Evolutionary conservation across 495 filamentous ascomycete species (phyloP).

Genomic region (Thermothielavioides terrestris): DNA sequence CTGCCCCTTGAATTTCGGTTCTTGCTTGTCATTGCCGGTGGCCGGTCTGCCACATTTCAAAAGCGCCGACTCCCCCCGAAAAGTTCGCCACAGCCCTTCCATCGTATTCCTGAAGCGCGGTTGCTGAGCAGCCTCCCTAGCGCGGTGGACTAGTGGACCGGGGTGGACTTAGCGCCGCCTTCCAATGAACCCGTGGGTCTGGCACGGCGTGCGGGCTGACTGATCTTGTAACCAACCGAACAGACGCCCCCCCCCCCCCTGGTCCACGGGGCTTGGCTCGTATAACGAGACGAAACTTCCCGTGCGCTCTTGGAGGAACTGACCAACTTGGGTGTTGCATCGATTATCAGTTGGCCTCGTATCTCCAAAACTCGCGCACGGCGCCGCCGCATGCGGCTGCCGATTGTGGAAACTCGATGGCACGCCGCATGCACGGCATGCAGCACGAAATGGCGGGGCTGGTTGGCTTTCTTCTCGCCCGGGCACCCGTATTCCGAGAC

Average conservation of each 20-base stretch:
- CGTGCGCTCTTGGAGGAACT: too few species aligned
- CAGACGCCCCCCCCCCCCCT: neutral
- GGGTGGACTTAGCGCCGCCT: neutral
- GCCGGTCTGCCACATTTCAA: too few species aligned
- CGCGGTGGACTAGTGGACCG: neutral
- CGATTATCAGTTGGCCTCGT: neutral
- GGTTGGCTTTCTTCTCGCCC: too few species aligned
- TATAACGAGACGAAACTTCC: too few species aligned
- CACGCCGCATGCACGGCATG: neutral
- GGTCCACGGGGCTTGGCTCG: too few species aligned
- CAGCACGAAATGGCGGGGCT: too few species aligned
- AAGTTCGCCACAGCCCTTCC: too few species aligned
- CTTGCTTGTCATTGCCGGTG: too few species aligned
- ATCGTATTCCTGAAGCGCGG: neutral
- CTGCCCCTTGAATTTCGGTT: too few species aligned
- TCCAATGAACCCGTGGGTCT: neutral
- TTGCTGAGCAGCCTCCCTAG: neutral
- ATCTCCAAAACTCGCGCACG: neutral
- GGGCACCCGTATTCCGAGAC: constrained; percentile 3
- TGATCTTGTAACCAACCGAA: neutral
- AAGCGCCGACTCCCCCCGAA: too few species aligned
- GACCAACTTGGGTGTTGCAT: neutral
- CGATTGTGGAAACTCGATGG: neutral
- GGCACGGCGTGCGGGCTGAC: neutral
- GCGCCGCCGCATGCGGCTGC: neutral